Conservation (phyloP, 2,329 filamentous ascomycete genomes). For the Colletotrichum nymphaeae region DNA sequence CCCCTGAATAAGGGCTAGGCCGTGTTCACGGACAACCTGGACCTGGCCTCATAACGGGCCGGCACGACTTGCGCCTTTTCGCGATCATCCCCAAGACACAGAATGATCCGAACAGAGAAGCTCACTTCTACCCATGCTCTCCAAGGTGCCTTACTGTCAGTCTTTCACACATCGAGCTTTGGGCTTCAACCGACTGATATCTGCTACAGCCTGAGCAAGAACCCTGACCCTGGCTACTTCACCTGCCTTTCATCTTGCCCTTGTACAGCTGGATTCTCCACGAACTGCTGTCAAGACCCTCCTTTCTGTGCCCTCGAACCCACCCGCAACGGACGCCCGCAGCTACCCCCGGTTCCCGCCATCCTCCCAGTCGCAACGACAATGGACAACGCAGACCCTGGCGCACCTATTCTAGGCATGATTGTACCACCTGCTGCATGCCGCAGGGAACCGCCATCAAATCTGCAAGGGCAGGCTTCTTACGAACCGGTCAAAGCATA, state of each 20-base stretch:
- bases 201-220: background rate
- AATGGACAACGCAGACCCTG: background rate
- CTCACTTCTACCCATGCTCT: background rate
- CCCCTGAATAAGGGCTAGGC: background rate
- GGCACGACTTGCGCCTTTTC: constrained; percentile 22
- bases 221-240: constrained; percentile 4
- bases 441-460: background rate
- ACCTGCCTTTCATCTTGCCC: background rate
- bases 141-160: background rate
- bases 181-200: constrained; percentile 20
- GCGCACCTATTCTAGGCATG: background rate
- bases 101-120: background rate
- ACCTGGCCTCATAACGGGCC: constrained; percentile 26
- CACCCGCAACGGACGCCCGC: background rate
- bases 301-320: too few relatives aligned
- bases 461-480: background rate
- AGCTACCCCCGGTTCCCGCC: background rate
- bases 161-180: background rate
- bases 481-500: background rate
- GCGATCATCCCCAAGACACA: background rate
- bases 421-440: background rate
- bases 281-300: background rate
- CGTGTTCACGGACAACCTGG: background rate
- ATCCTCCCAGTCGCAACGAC: background rate
- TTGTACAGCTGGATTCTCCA: background rate